Evolutionary conservation across 768 basidiomycete genomes (phyloP).

Genomic region (Boletales sp.): DNA sequence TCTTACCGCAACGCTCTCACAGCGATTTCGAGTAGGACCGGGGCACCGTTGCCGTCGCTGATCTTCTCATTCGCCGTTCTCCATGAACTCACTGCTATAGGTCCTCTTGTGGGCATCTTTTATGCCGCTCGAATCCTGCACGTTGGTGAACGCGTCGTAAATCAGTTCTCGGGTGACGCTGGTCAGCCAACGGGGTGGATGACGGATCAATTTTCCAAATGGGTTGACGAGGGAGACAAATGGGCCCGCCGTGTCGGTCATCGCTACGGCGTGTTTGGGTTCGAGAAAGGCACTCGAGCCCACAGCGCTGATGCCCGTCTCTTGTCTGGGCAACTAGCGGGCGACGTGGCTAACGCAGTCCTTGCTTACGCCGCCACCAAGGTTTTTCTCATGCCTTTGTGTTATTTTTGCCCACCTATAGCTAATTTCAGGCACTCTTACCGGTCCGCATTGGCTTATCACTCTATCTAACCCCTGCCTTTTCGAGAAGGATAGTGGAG

Average conservation of each 20-base stretch:
- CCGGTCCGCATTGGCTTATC: constrained; percentile 72
- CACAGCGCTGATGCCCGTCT: constrained; percentile 1
- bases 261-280: constrained; percentile 80
- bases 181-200: constrained; percentile 36
- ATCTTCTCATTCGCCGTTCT: constrained; percentile 74
- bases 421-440: constrained; percentile 56
- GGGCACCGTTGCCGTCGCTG: constrained; percentile 74
- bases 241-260: constrained; percentile 70
- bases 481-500: constrained; percentile 64
- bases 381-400: constrained; percentile 35
- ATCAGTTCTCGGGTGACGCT: constrained; percentile 26
- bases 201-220: constrained; percentile 42
- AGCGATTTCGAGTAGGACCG: constrained; percentile 62
- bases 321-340: constrained; percentile 47
- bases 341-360: constrained; percentile 79
- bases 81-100: constrained; percentile 81
- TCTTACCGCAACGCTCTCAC: constrained; percentile 55
- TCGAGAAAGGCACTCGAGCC: constrained; percentile 44
- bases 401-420: neutral
- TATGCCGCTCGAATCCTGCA: constrained; percentile 64
- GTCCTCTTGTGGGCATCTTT: constrained; percentile 73
- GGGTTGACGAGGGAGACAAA: constrained; percentile 76
- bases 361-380: constrained; percentile 80
- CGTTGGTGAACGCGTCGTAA: constrained; percentile 64
- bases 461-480: constrained; percentile 67